These are phyloP conservation scores for Aspergillus pseudotamarii DNA, from an alignment of 2,329 filamentous ascomycete genomes.

Conservation along the genomic window DNA sequence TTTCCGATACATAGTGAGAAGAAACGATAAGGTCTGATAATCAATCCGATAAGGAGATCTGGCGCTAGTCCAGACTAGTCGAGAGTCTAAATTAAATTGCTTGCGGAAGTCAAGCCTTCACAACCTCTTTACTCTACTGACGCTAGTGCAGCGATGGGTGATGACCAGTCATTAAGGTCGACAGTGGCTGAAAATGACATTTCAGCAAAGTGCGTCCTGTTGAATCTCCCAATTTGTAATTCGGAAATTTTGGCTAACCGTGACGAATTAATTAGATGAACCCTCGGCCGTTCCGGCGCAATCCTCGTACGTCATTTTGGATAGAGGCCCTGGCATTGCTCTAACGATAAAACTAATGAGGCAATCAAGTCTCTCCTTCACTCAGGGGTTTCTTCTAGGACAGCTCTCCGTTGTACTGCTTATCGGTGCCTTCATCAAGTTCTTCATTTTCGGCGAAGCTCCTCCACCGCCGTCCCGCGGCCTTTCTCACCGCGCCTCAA, in stretches of 20 bases:
- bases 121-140: neutral
- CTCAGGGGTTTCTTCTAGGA: constrained; percentile 87
- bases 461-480: constrained; percentile 81
- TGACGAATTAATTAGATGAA: constrained; percentile 27
- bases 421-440: constrained; percentile 95
- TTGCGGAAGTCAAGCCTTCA: neutral
- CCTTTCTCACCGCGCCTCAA: constrained; percentile 72
- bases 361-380: constrained; percentile 74
- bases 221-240: neutral
- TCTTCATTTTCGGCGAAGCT: constrained; percentile 98
- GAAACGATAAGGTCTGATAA: too few species aligned
- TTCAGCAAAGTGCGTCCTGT: constrained; percentile 31
- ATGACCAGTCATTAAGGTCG: constrained; percentile 23
- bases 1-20: neutral
- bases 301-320: constrained; percentile 43
- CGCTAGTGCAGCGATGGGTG: constrained; percentile 25
- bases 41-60: neutral
- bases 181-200: constrained; percentile 34
- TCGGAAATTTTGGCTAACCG: constrained; percentile 17
- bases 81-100: neutral
- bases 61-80: constrained; percentile 6
- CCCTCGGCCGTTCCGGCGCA: constrained; percentile 35
- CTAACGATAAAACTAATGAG: constrained; percentile 9
- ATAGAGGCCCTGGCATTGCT: neutral
- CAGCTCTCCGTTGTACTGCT: constrained; percentile 91